A percentile compares a stretch with the other conserved stretches of the same genome.
Evolutionary conservation across 495 filamentous ascomycete species (phyloP).

Genomic region (Penicillium steckii): DNA sequence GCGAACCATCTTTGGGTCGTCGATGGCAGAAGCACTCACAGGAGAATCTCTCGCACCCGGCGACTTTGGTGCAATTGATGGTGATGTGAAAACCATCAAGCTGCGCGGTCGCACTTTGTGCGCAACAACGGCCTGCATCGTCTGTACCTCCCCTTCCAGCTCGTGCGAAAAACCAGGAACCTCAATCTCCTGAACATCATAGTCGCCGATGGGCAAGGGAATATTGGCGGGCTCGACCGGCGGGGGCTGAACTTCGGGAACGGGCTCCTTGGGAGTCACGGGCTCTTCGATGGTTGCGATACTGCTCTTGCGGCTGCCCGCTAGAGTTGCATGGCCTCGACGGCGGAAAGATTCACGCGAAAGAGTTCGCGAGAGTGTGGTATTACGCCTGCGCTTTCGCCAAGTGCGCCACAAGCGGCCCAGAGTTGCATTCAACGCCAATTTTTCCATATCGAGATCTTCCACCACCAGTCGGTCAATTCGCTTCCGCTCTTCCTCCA

Average conservation of each 20-base stretch:
- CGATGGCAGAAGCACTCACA: constrained; percentile 25
- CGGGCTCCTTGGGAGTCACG: constrained; percentile 21
- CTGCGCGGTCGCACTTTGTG: constrained; percentile 62
- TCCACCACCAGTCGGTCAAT: constrained; percentile 75
- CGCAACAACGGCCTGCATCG: constrained; percentile 45
- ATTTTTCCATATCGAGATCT: constrained; percentile 88
- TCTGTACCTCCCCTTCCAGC: constrained; percentile 57
- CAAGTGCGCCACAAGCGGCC: constrained; percentile 93
- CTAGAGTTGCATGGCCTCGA: constrained; percentile 26
- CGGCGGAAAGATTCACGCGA: constrained; percentile 47
- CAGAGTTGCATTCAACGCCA: constrained; percentile 83
- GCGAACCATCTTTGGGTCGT: constrained; percentile 19
- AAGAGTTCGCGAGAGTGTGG: constrained; percentile 36
- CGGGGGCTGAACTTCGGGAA: constrained; percentile 14
- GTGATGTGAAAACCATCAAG: constrained; percentile 51
- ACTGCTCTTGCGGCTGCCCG: constrained; percentile 40
- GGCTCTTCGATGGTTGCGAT: constrained; percentile 37
- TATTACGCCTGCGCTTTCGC: constrained; percentile 71
- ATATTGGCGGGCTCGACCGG: constrained; percentile 51
- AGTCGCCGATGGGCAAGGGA: constrained; percentile 63
- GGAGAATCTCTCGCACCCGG: constrained; percentile 35
- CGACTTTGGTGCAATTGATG: constrained; percentile 31
- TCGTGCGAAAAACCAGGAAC: constrained; percentile 60
- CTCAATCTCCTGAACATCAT: constrained; percentile 74
- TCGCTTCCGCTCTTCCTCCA: constrained; percentile 25